Evolutionary conservation across 2,329 filamentous ascomycete genomes (phyloP).

Genomic region (Alternaria brassicicola): DNA sequence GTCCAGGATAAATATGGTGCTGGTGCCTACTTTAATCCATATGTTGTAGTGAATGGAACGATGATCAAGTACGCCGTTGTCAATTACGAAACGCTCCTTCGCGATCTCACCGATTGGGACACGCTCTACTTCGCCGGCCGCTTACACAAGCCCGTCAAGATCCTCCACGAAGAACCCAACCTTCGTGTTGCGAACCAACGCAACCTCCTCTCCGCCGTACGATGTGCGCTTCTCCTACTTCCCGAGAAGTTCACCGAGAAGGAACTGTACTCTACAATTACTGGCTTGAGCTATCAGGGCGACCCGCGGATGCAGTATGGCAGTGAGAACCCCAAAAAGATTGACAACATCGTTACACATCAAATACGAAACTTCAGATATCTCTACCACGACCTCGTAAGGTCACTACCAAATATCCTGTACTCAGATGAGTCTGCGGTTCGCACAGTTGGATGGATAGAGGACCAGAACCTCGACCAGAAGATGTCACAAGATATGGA

Average conservation of each 20-base stretch:
- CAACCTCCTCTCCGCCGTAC: constrained; percentile 89
- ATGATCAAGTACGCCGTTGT: constrained; percentile 98
- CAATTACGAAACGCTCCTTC: constrained; percentile 86
- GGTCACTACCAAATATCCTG: constrained; percentile 84
- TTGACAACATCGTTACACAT: constrained; percentile 89
- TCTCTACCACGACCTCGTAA: constrained; percentile 87
- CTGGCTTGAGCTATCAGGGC: constrained; percentile 90
- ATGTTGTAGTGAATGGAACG: constrained; percentile 90
- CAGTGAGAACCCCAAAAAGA: constrained; percentile 89
- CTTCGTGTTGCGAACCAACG: constrained; percentile 95
- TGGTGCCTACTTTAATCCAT: constrained; percentile 97
- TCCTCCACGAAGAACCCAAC: constrained; percentile 88
- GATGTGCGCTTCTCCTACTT: constrained; percentile 85
- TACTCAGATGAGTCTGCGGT: constrained; percentile 71
- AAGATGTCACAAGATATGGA: constrained; percentile 89
- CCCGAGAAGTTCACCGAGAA: constrained; percentile 84
- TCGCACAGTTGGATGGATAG: constrained; percentile 64
- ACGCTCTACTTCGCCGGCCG: constrained; percentile 95
- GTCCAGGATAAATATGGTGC: constrained; percentile 90
- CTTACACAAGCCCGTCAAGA: constrained; percentile 97
- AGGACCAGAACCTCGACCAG: constrained; percentile 64
- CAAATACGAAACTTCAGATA: constrained; percentile 91
- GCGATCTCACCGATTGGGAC: constrained; percentile 88
- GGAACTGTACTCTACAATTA: constrained; percentile 88
- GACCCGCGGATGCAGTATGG: constrained; percentile 94